Conservation (phyloP, 768 basidiomycete genomes). For the Coprinellus micaceus region DNA sequence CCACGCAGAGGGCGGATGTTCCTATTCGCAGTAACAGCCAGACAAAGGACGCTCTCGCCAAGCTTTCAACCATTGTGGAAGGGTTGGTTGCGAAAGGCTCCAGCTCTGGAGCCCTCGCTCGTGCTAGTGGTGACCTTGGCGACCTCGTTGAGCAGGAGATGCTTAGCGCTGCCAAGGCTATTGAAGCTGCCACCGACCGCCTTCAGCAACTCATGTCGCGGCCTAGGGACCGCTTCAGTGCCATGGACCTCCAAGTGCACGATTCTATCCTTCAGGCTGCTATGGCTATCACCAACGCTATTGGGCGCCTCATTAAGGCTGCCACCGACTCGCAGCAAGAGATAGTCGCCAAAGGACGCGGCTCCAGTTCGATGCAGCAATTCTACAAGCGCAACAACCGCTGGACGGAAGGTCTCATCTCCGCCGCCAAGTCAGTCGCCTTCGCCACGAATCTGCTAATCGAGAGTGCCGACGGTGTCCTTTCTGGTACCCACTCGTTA, state of each 20-base stretch:
- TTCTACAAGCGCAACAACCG: conserved; percentile 99
- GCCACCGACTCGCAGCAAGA: conserved; percentile 98
- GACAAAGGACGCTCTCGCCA: conserved; percentile 73
- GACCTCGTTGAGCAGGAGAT: conserved; percentile 97
- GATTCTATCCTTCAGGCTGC: conserved; percentile 94
- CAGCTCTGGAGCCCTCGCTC: conserved; percentile 62
- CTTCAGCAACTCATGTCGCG: conserved; percentile 89
- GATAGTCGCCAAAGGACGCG: conserved; percentile 93
- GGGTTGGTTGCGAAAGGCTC: conserved; percentile 79
- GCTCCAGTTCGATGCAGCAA: conserved; percentile 87
- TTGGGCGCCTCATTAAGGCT: conserved; percentile 90
- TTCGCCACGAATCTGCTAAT: conserved; percentile 95
- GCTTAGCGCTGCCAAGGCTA: conserved; percentile 87
- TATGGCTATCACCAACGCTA: conserved; percentile 93
- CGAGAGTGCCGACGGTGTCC: conserved; percentile 95
- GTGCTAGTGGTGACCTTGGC: conserved; percentile 89
- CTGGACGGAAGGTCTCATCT: conserved; percentile 99
- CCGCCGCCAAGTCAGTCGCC: conserved; percentile 95
- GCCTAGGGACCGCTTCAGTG: conserved; percentile 86
- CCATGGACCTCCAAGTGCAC: conserved; percentile 93
- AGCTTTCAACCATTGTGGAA: conserved; percentile 86
- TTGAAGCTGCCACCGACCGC: conserved; percentile 88
- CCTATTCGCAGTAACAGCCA: conserved; percentile 89
- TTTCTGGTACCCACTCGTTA: conserved; percentile 93
- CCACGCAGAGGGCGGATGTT: conserved; percentile 75